Evolutionary conservation across 2,329 filamentous ascomycete species (phyloP).

Genomic region (Diaporthe sp.): DNA sequence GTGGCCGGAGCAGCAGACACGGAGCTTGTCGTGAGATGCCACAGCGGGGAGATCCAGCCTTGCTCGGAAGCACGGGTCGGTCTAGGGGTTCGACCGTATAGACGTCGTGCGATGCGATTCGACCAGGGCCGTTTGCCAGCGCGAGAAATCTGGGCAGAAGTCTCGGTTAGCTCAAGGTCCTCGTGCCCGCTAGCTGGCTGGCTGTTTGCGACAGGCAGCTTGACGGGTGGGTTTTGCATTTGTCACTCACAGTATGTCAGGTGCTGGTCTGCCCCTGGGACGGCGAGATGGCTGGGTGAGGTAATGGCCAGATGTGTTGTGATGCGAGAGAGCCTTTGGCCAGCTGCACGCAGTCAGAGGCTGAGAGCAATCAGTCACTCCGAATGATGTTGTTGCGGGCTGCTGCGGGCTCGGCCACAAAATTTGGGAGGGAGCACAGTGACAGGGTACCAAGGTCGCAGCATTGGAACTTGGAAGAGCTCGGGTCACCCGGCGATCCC

Average conservation of each 20-base stretch:
- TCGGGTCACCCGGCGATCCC: slow-evolving; percentile 27
- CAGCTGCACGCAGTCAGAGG: slow-evolving; percentile 33
- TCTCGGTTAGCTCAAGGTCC: slow-evolving; percentile 28
- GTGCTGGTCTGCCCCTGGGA: background rate
- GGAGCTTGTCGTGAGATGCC: slow-evolving; percentile 34
- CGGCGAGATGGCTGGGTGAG: slow-evolving; percentile 7
- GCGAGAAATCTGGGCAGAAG: slow-evolving; percentile 24
- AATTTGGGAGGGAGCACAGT: slow-evolving; percentile 36
- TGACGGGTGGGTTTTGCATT: background rate
- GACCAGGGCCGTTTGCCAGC: slow-evolving; percentile 10
- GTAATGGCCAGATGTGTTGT: background rate
- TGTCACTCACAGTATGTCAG: slow-evolving; percentile 4
- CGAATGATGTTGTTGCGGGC: slow-evolving; percentile 39
- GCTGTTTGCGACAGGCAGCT: slow-evolving; percentile 19
- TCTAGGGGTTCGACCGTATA: background rate
- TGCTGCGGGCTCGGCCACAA: slow-evolving; percentile 40
- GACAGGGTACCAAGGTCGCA: slow-evolving; percentile 28
- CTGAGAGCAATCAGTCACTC: slow-evolving; percentile 34
- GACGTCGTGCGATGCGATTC: background rate
- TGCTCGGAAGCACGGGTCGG: slow-evolving; percentile 3
- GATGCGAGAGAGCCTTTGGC: slow-evolving; percentile 34
- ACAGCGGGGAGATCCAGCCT: slow-evolving; percentile 3
- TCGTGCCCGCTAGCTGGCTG: background rate
- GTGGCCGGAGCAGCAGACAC: slow-evolving; percentile 13
- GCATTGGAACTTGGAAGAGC: slow-evolving; percentile 26